Percentiles rank a stretch among this genome's conserved stretches.
Evolutionary conservation across 139 green algal genomes (phyloP).

Genomic region (Ettlia oleoabundans): DNA sequence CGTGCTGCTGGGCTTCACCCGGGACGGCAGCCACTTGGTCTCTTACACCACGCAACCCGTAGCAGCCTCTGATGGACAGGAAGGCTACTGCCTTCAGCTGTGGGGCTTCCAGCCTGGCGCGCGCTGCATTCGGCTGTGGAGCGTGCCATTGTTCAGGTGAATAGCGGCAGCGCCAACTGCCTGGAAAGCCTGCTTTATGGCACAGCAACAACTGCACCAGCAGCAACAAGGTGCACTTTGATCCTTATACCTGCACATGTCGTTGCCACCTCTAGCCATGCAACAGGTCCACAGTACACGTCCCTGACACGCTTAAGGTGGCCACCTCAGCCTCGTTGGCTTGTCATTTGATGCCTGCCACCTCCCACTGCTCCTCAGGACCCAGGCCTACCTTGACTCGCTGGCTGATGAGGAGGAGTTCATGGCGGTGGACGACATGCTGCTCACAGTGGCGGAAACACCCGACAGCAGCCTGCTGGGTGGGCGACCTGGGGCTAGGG

Average conservation of each 20-base stretch:
- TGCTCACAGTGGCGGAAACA: conserved; percentile 12
- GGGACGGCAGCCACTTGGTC: conserved; percentile 16
- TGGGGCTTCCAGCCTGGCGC: conserved; percentile 6
- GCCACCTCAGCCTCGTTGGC: too few species aligned
- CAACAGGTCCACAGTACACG: neutral
- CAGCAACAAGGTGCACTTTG: too few species aligned
- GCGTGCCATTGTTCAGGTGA: conserved; percentile 32
- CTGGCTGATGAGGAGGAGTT: conserved; percentile 15
- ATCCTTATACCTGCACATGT: neutral
- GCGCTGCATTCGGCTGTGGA: conserved; percentile 30
- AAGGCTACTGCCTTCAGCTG: conserved; percentile 32
- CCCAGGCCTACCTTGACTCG: neutral
- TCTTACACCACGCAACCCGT: conserved; percentile 30
- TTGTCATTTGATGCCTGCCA: too few species aligned
- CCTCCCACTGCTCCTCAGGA: neutral
- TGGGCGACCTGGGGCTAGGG: neutral
- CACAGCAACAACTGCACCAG: too few species aligned
- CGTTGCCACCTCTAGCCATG: neutral
- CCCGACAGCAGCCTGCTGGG: conserved; percentile 12
- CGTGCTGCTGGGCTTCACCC: conserved; percentile 33
- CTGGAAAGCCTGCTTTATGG: neutral
- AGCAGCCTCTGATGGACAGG: conserved; percentile 13
- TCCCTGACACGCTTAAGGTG: neutral
- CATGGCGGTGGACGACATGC: conserved; percentile 1
- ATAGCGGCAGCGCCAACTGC: neutral